Evolutionary conservation across 2,329 filamentous ascomycete species (phyloP), one percentile per base, ranked within the genome.

Genomic region (Monosporascus cannonballus): DNA sequence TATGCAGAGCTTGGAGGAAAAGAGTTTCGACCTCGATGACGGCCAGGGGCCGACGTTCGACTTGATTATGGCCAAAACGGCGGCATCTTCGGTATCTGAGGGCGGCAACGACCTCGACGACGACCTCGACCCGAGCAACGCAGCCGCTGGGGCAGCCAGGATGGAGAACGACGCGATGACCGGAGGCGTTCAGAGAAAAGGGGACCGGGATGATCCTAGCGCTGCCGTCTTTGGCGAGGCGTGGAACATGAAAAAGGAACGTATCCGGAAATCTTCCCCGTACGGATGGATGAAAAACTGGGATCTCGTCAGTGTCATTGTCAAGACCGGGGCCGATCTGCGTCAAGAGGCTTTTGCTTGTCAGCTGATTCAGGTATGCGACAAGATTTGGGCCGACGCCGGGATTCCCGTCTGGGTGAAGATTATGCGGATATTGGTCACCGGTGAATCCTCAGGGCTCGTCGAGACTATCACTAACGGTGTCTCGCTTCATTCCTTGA

Each of bases 101-200:
- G 65, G 66, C 47, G 60, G 64, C 3, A 61, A 73, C 6, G 66
- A 67, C 15, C 58, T 67, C 9, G 65, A 68, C 25, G 67, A 66
- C n/a, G 62, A 65, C 17, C 67, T 79, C 18, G 76, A 79, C 45
- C 63, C 78, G 25, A 76, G 85, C 54, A 89, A 88, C 60, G 78
- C 84, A 15, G 87, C 83, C 53, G 88, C 88, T 9, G 89, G 89
- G 53, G 84, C 87, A 50, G 89, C 89, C 51, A 81, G 89, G 53
- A 94, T 94, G 89, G 89, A 94, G 67, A 94, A 94, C 65, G 89
- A 94, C 66, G 81, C 90, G 69, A 93, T 91, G 73, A 94, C 89
- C 15, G 89, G 88, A 57, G 89, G 89, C 51, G 84, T 94, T 15
- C 86, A 89, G 65, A 82, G 87, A 50, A 87, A 89, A 64, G 88